Percentiles rank a stretch among this genome's conserved stretches.
These are phyloP conservation scores for Scleromitrula shiraiana DNA, from an alignment of 2,329 filamentous ascomycete genomes.

Conservation along the genomic window DNA sequence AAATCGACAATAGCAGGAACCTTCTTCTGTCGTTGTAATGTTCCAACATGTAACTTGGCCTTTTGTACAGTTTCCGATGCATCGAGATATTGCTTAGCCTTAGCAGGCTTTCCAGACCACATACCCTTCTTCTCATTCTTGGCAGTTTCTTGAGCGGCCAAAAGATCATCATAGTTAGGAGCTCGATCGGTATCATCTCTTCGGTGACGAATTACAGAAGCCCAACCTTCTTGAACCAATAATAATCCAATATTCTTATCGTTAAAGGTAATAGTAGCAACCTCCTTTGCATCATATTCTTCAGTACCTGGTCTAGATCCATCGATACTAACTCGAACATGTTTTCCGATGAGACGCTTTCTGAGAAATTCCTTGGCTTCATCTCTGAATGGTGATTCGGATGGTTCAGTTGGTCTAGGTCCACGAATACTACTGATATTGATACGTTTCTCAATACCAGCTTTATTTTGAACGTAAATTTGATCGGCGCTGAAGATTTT, in stretches of 20 bases:
- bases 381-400: constrained; percentile 80
- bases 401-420: constrained; percentile 79
- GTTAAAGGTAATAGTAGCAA: constrained; percentile 77
- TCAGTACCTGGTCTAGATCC: constrained; percentile 84
- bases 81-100: constrained; percentile 75
- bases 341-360: constrained; percentile 92
- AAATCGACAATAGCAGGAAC: constrained; percentile 93
- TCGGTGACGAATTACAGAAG: constrained; percentile 87
- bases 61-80: constrained; percentile 91
- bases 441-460: constrained; percentile 79
- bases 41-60: constrained; percentile 85
- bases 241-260: constrained; percentile 79
- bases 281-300: constrained; percentile 89
- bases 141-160: constrained; percentile 72
- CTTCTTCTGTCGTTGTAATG: constrained; percentile 83
- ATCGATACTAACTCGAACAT: constrained; percentile 81
- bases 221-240: constrained; percentile 88
- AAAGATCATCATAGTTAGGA: constrained; percentile 84
- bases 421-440: constrained; percentile 89
- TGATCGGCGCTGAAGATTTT: constrained; percentile 87
- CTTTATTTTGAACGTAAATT: constrained; percentile 76
- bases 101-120: constrained; percentile 84
- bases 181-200: constrained; percentile 92
- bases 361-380: constrained; percentile 95
- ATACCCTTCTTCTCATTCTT: constrained; percentile 88